Conservation (phyloP, 2,329 filamentous ascomycete species). For the Fusarium globosum region DNA sequence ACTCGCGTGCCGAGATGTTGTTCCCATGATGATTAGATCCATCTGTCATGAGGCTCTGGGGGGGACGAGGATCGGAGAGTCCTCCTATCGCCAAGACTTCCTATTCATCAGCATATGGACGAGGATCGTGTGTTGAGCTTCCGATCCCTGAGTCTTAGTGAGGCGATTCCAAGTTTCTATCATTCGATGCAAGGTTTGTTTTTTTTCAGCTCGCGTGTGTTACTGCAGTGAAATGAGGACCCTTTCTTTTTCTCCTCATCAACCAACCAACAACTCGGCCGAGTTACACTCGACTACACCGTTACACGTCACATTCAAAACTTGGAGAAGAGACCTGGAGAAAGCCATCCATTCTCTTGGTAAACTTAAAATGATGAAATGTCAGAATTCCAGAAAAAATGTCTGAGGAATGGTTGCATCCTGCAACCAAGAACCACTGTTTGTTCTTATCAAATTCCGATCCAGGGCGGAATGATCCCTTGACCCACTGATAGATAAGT, state of each 20-base stretch:
- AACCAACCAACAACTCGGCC: background rate
- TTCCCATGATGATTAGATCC: background rate
- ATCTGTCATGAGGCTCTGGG: constrained; percentile 14
- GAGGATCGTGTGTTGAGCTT: background rate
- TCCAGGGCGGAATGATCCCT: background rate
- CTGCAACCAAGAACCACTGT: background rate
- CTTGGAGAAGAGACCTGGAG: background rate
- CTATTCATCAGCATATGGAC: background rate
- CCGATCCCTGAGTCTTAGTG: background rate
- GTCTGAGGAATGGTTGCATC: background rate
- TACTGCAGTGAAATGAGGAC: background rate
- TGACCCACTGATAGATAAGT: constrained; percentile 24
- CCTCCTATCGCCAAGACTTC: background rate
- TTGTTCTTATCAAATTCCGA: background rate
- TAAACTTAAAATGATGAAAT: background rate
- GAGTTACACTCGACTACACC: background rate
- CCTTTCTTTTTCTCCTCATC: background rate
- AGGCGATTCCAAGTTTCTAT: constrained; percentile 17
- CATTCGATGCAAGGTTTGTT: background rate
- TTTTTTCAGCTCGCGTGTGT: background rate
- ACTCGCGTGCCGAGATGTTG: constrained; percentile 8
- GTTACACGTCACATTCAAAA: background rate
- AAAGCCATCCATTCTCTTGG: background rate
- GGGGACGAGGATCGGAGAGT: background rate
- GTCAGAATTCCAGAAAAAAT: background rate